Base-by-base conservation (phyloP, 2,329 filamentous ascomycete species). In the Ophiostoma tasmaniense region DNA sequence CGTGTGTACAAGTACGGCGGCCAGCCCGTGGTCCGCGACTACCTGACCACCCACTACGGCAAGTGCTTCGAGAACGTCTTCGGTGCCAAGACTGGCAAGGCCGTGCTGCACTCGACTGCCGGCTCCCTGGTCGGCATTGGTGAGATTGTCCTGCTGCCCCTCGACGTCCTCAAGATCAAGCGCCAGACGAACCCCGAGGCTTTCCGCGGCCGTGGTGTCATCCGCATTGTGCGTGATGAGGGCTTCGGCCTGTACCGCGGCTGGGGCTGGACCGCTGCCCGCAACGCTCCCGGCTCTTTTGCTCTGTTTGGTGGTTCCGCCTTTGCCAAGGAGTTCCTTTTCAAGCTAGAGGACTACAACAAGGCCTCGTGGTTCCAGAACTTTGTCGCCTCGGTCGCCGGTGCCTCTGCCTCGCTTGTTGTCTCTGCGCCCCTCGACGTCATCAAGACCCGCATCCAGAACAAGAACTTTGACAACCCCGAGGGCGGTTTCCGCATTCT, bases 91-190 rank as follows among this genome's bases (percentile, higher is more conserved):
- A 97, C 92, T 50, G 95, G 95, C 79, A 98, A 99, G 85, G 94
- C 95, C 17, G 93, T 99, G 75, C 90, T 99, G 90, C 92, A 97
- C 82, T 97, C 95, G 28, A 96, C 92, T 67, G 95, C 95, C 72
- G 95, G 95, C 83, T 94, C 91, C 81, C 78, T 99, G 76, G 96
- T 99, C 76, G 95, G 95, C 75, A 97, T 99, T 75, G 95, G 95
- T 77, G 95, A 99, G 83, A 96, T 99, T 73, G 87, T 99, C 70
- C 87, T 99, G 37, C 87, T 99, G 55, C 95, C 95, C 59, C 87
- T 99, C 71, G 95, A 99, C 75, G 94, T 99, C 52, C 87, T 99
- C 72, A 99, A 99, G 87, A 99, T 99, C 83, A 99, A 99, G 87
- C 89, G 95, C 76, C 95, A 99, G 83, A 99, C 95, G 74, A 99